phyloP scores from a whole-genome alignment of 257 asterid genomes.

The Ilex aquifolium region DNA sequence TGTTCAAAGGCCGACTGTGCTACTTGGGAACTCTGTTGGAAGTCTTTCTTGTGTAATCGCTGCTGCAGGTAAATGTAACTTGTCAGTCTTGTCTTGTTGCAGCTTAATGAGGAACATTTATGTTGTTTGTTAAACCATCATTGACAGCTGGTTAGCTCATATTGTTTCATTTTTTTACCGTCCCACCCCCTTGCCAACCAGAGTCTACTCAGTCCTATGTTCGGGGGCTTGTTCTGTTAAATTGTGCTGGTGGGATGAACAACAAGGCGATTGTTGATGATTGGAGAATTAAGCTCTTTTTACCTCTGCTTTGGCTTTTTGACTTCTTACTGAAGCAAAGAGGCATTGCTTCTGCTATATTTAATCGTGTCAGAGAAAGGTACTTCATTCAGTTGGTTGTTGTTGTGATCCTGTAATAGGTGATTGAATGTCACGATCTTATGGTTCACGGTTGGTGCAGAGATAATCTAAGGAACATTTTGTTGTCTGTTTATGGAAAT shows the following conservation, averaged over 20 bases:
- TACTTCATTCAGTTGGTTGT: conserved; percentile 11
- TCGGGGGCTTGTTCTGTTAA: conserved; percentile 75
- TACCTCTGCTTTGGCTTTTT: conserved; percentile 75
- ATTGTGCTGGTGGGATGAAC: conserved; percentile 97
- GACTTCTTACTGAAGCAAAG: conserved; percentile 75
- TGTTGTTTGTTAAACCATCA: background rate
- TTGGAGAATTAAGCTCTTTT: conserved; percentile 81
- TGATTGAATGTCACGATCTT: background rate
- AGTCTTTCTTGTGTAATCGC: conserved; percentile 97
- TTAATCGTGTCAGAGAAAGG: conserved; percentile 62
- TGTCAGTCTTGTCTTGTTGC: background rate
- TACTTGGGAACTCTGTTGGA: conserved; percentile 89
- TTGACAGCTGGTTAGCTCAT: conserved; percentile 5
- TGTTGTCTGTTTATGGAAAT: conserved; percentile 69
- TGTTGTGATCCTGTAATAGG: conserved; percentile 4
- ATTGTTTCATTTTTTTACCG: background rate
- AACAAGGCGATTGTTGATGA: conserved; percentile 96
- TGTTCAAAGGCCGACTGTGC: conserved; percentile 66
- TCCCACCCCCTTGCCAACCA: conserved; percentile 13
- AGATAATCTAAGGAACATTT: conserved; percentile 53
- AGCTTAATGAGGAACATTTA: conserved; percentile 1
- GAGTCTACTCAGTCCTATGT: conserved; percentile 49
- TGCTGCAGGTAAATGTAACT: conserved; percentile 52
- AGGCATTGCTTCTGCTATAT: conserved; percentile 54
- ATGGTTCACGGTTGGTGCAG: conserved; percentile 28